Evolutionary conservation across 208 protist genomes (phyloP), one percentile per base, ranked within the genome.

Genomic region (Trypanosoma conorhini): DNA sequence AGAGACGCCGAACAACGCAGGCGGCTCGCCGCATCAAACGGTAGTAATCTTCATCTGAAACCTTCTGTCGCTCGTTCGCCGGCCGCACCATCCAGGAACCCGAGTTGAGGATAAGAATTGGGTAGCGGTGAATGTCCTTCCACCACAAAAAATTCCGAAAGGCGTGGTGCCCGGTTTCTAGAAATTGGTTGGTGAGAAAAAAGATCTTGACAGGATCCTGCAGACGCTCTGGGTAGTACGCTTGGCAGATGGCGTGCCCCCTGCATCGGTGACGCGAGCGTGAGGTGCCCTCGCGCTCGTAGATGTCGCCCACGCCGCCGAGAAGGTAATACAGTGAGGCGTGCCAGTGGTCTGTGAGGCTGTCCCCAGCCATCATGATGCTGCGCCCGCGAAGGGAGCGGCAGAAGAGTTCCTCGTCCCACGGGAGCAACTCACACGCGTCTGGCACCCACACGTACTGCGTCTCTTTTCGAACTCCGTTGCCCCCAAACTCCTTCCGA

Each of bases 351-450:
- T 78, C 70, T 0, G 26, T 73, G 31, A 80, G 67, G 33, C 63
- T 73, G 42, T 80, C 75, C 30, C 75, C 75, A 28, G 58, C 69
- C 50, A 80, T 75, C 59, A 80, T 78, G 12, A 80, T 58, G 30
- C 63, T 63, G 1, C 71, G 60, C 12, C 60, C 69, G 19, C 59
- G 59, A 8, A 80, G 70, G 13, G 67, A 51, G 28, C 56, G 51
- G 40, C 75, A 80, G 28, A 80, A 80, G 35, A 59, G 51, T 56
- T 80, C 75, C 68, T 71, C 70, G 44, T 58, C 33, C 58, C 67
- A 80, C 12, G 51, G 48, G 48, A 70, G 5, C n/a, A 80, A 33
- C 15, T 76, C 69, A 72, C 75, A 80, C 3, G 3, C 59, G n/a
- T 74, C 55, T 1, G 75, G 70, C 44, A 54, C 31, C 75, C 75